phyloP scores from a whole-genome alignment of 1,139 yeast species.

The Protomyces pachydermus region DNA sequence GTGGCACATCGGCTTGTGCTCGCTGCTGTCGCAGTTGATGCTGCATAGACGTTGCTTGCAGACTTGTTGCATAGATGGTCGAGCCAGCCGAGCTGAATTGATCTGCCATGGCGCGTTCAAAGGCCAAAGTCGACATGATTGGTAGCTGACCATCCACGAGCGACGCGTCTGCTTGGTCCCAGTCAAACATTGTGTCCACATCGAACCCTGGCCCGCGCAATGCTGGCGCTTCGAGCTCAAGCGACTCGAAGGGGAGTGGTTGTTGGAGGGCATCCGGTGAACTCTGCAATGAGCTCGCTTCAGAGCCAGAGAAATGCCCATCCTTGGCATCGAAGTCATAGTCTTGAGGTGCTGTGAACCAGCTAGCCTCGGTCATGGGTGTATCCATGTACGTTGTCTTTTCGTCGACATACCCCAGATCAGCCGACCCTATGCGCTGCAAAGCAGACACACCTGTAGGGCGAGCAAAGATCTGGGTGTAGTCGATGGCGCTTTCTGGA shows the following conservation, averaged over 20 bases:
- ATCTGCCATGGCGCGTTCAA: not conserved
- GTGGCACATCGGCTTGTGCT: not conserved
- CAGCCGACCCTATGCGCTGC: not conserved
- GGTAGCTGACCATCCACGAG: not conserved
- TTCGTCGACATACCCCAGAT: not conserved
- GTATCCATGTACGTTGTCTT: not conserved
- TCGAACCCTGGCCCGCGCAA: slow-evolving; percentile 1
- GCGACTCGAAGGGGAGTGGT: not conserved
- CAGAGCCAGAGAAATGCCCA: not conserved
- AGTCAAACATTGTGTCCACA: slow-evolving; percentile 17
- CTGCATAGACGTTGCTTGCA: not conserved
- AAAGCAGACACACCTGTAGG: not conserved
- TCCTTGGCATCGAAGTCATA: not conserved
- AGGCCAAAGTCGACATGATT: not conserved
- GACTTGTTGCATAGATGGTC: not conserved
- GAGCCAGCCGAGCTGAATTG: not conserved
- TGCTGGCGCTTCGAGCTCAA: slow-evolving; percentile 5
- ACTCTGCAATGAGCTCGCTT: slow-evolving; percentile 1
- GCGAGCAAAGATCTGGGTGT: not conserved
- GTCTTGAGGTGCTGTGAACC: not conserved
- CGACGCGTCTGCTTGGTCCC: slow-evolving; percentile 18
- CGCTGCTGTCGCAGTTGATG: not conserved
- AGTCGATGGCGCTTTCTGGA: slow-evolving; percentile 27
- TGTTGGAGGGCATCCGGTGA: slow-evolving; percentile 13
- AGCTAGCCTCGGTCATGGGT: not conserved